These are phyloP conservation scores for Dioscorea alata DNA, from an alignment of 106 monocot species.

Conservation along the genomic window DNA sequence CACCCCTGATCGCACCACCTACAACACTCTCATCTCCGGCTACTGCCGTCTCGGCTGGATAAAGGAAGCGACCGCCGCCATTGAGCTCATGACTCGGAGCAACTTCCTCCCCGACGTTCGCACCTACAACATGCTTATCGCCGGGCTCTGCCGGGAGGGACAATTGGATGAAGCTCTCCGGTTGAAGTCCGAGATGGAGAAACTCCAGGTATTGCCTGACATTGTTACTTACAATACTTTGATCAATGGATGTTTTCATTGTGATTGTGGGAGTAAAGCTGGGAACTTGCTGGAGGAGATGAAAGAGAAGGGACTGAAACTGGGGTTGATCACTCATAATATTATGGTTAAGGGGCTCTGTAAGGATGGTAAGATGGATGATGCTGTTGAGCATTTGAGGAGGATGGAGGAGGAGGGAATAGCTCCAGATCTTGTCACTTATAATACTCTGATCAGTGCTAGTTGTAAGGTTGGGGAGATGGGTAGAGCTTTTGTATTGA, in stretches of 20 bases:
- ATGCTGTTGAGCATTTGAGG: conserved; percentile 44
- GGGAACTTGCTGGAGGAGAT: conserved; percentile 58
- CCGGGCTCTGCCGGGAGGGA: conserved; percentile 66
- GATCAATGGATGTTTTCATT: conserved; percentile 68
- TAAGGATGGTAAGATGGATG: conserved; percentile 72
- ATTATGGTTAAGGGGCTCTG: conserved; percentile 66
- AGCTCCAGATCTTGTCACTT: conserved; percentile 60
- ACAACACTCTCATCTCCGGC: conserved; percentile 66
- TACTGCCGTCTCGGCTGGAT: conserved; percentile 74
- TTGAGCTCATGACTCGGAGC: conserved; percentile 64
- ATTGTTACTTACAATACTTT: conserved; percentile 73
- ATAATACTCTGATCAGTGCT: conserved; percentile 80
- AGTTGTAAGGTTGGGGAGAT: conserved; percentile 45
- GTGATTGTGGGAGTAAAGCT: conserved; percentile 31
- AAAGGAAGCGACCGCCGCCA: conserved; percentile 60
- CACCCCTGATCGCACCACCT: conserved; percentile 43
- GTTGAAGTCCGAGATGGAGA: conserved; percentile 70
- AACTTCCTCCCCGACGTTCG: conserved; percentile 57
- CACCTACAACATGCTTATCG: conserved; percentile 80
- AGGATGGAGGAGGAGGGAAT: conserved; percentile 74
- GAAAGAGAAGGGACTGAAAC: conserved; percentile 42
- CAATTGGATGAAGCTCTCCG: conserved; percentile 60
- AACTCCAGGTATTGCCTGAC: conserved; percentile 45
- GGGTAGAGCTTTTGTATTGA: conserved; percentile 31
- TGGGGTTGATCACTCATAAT: conserved; percentile 57